phyloP scores from a whole-genome alignment of 345 rosid species.

The Murraya paniculata region DNA sequence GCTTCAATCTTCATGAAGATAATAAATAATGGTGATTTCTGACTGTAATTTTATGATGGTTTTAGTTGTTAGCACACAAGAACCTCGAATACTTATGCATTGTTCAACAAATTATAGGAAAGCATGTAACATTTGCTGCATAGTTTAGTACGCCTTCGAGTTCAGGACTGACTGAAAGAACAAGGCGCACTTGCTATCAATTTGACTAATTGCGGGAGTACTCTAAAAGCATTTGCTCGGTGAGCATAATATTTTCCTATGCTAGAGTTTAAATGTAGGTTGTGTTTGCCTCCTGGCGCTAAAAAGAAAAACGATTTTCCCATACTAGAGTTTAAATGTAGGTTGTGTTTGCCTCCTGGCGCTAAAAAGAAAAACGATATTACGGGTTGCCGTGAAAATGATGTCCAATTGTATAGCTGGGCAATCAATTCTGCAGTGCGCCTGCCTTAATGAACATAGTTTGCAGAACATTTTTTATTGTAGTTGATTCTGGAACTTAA shows the following conservation, averaged over 20 bases:
- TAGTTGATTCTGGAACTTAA: neutral
- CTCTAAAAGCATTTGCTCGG: neutral
- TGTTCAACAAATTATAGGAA: neutral
- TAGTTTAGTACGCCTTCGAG: neutral
- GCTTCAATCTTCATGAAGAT: conserved; percentile 40
- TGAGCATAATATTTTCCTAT: no score
- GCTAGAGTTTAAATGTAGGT: neutral
- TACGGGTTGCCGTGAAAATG: neutral
- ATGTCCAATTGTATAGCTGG: neutral
- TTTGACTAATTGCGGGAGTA: neutral
- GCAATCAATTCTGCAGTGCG: neutral
- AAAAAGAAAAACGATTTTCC: no score
- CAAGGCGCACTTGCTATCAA: neutral
- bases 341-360: neutral
- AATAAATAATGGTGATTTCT: neutral
- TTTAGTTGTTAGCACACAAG: neutral
- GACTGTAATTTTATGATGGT: conserved; percentile 4
- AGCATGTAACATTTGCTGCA: neutral
- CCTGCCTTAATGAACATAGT: neutral
- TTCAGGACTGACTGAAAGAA: neutral
- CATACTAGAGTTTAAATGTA: neutral
- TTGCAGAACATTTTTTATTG: neutral
- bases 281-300: neutral
- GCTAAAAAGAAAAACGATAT: neutral
- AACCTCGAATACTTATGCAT: neutral